Base-by-base conservation (phyloP, 768 basidiomycete genomes). In the Russula abietina region DNA sequence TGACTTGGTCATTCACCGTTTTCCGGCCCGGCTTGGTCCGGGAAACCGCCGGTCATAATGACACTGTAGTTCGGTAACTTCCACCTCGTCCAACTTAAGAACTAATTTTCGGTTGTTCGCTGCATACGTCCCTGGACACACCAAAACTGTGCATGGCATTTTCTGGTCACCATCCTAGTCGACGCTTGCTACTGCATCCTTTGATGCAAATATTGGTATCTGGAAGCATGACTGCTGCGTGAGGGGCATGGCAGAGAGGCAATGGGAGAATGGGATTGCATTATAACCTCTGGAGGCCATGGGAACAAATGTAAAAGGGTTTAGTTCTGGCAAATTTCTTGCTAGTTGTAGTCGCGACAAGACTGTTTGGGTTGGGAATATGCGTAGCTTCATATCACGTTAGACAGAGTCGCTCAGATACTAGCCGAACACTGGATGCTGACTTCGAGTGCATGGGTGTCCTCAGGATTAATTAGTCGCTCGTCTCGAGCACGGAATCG, bases 291-390 rank as follows among this genome's bases (percentile, higher is more conserved):
- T 24, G 93, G 98, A 71, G 96, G 97, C 0, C 97, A 98, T 71
- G 96, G 98, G 72, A 94, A 87, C 11, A 96, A 99, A 72, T 98
- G 95, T 78, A 98, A 98, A 73, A 55, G 70, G 71, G 61, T 72
- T 71, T 12, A 49, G 55, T 16, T 61, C 61, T 26, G 71, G 83
- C 1, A 86, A 81, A 2, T 74, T 97, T 28, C 78, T 99, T n/a
- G 97, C 96, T 10, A 94, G 89, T 65, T 98, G 95, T 71, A 90
- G 91, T 68, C 80, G 97, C 62, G 97, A 98, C 76, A 99, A 98
- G 77, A 92, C 93, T 6, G 94, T n/a, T n/a, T n/a, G n/a, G n/a
- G n/a, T n/a, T n/a, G n/a, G n/a, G n/a, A n/a, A n/a, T n/a, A n/a
- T n/a, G n/a, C n/a, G n/a, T n/a, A n/a, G 8, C 38, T 33, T 46